These are phyloP conservation scores for Aechmea fasciata DNA, from an alignment of 176 grass and related monocot genomes.

Conservation along the genomic window DNA sequence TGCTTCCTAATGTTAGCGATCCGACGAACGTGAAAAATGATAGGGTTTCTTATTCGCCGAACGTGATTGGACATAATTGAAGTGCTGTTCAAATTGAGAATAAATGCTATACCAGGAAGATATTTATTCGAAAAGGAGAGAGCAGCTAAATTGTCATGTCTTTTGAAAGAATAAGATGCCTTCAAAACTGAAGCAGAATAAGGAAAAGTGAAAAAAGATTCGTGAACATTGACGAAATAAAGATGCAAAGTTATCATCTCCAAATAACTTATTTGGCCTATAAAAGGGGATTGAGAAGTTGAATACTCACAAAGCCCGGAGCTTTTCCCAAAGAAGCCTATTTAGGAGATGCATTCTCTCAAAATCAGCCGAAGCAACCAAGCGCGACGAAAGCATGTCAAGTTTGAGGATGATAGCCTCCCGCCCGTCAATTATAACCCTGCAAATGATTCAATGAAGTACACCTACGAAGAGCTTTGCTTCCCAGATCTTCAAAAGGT, in stretches of 20 bases:
- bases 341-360: conserved; percentile 5
- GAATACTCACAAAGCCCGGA: conserved; percentile 14
- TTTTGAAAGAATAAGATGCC: not conserved
- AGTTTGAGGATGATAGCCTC: conserved; percentile 19
- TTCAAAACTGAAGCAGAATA: not conserved
- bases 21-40: too few relatives aligned
- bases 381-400: not conserved
- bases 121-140: too few relatives aligned
- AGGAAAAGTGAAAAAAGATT: not conserved
- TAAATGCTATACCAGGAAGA: too few relatives aligned
- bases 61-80: too few relatives aligned
- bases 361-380: not conserved
- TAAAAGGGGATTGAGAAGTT: conserved; percentile 33
- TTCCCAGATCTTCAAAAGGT: conserved; percentile 22
- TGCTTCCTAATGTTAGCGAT: too few relatives aligned
- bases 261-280: conserved; percentile 26
- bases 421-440: too few relatives aligned
- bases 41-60: too few relatives aligned
- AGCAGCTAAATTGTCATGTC: too few relatives aligned
- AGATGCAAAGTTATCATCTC: conserved; percentile 24
- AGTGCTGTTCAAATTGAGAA: too few relatives aligned
- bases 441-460: not conserved
- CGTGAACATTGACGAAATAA: conserved; percentile 4
- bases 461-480: conserved; percentile 7
- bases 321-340: conserved; percentile 6